Base-by-base conservation (phyloP, 306 rosid species). In the Castanea mollissima region DNA sequence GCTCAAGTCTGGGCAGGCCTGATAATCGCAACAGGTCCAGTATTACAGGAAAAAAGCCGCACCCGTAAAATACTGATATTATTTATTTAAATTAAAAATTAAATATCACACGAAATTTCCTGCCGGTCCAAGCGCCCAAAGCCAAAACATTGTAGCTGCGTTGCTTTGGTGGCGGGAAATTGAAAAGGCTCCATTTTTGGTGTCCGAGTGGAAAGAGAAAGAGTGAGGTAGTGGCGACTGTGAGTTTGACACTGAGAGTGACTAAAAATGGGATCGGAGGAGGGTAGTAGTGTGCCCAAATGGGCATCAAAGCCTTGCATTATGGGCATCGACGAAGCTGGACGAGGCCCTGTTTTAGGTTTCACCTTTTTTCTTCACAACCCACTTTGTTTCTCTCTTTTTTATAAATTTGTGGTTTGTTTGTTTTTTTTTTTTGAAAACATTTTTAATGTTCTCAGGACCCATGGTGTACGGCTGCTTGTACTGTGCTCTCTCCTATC, bases 251-350 rank as follows among this genome's bases (percentile, higher is more conserved):
- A 6, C 44, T 38, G 44, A 18, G 15, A 67, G 51, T 16, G 29
- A 12, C 69, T 12, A 12, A 9, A 27, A 27, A 90, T 88, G 94
- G 90, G 83, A 73, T 91, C 91, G 23, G 91, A 83, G 55, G 31
- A 41, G 46, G 11, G 2, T 2, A 38, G 52, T 8, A 25, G 67
- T 51, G 75, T 83, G 67, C 91, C 89, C 12, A 69, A 83, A 79
- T 92, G 98, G 94, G 89, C 93, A 25, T 86, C 97, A 0, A 78
- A 84, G 69, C 90, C 98, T 64, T 91, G 97, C 85, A 89, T 84
- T 12, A 91, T 94, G 98, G 94, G 98, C 73, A 94, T 94, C 62
- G 97, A 92, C 72, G 98, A 94, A 86, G 98, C 98, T 63, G 98
- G 98, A 78, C 89, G 98, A 79, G 98, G 98, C 79, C 98, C 98